Percentiles rank a stretch among this genome's conserved stretches.
Conservation (phyloP, 2,329 filamentous ascomycete species). For the Penicillium sp. region DNA sequence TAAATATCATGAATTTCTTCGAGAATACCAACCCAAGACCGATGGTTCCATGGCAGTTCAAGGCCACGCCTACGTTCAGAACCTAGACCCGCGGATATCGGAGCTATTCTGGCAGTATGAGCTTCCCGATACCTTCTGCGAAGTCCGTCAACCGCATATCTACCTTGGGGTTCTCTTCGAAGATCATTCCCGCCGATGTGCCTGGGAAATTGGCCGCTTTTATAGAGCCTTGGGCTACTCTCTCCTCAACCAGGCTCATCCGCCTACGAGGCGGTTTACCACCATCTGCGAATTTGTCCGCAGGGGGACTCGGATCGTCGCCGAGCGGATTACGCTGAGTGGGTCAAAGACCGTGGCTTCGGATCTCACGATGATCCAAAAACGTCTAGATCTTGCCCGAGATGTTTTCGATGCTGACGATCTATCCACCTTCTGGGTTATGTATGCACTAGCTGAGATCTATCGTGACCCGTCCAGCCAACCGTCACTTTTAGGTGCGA, state of each 20-base stretch:
- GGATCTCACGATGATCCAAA: constrained; percentile 23
- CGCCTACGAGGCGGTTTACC: constrained; percentile 22
- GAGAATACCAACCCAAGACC: constrained; percentile 36
- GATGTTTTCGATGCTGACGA: constrained; percentile 12
- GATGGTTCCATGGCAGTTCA: neutral
- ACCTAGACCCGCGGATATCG: constrained; percentile 53
- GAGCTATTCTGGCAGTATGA: constrained; percentile 54
- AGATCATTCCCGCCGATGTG: constrained; percentile 56
- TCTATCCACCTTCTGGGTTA: constrained; percentile 33
- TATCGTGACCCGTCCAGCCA: constrained; percentile 20
- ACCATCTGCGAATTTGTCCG: constrained; percentile 40
- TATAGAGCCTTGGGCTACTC: constrained; percentile 61
- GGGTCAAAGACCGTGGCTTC: constrained; percentile 21
- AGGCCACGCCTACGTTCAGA: constrained; percentile 14
- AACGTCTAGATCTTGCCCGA: constrained; percentile 26
- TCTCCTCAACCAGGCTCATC: constrained; percentile 45
- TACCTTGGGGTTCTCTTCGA: constrained; percentile 69
- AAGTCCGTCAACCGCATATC: constrained; percentile 45
- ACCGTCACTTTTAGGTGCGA: constrained; percentile 18
- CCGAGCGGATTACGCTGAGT: constrained; percentile 30
- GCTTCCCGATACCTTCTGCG: constrained; percentile 20
- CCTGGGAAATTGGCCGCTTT: constrained; percentile 57
- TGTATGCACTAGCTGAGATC: constrained; percentile 39
- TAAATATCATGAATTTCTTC: constrained; percentile 36
- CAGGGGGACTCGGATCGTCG: constrained; percentile 38